Evolutionary conservation across 768 basidiomycete genomes (phyloP).

Genomic region (Hericium coralloides): DNA sequence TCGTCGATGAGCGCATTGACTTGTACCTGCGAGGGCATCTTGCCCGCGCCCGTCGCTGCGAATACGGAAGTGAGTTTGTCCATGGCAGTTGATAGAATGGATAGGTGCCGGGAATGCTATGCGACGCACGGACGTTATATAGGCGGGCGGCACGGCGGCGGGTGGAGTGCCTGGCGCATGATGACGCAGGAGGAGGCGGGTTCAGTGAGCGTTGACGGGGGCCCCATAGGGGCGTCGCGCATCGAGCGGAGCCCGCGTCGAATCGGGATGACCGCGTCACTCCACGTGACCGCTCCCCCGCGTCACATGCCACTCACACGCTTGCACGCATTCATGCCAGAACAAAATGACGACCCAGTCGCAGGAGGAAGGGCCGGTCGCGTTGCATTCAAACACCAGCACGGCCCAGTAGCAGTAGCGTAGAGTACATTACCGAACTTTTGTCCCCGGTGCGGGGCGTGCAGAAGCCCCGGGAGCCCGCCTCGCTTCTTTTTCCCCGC

Average conservation of each 20-base stretch:
- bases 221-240: neutral
- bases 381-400: too few species aligned
- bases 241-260: too few species aligned
- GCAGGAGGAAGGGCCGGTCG: too few species aligned
- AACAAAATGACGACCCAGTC: neutral
- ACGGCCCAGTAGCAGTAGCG: neutral
- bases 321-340: neutral
- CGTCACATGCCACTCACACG: neutral
- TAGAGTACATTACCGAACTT: neutral
- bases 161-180: neutral
- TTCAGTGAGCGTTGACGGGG: neutral
- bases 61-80: constrained; percentile 53
- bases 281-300: neutral
- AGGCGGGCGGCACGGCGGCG: neutral
- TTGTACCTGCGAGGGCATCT: constrained; percentile 58
- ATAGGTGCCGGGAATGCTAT: neutral
- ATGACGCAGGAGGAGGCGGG: neutral
- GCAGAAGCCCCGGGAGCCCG: too few species aligned
- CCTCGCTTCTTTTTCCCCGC: neutral
- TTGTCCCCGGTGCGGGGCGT: neutral
- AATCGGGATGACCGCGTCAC: neutral
- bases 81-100: constrained; percentile 29
- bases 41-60: constrained; percentile 64
- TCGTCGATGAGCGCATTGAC: constrained; percentile 44
- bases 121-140: neutral